Base-by-base conservation (phyloP, 306 rosid species). In the Vicia faba region DNA sequence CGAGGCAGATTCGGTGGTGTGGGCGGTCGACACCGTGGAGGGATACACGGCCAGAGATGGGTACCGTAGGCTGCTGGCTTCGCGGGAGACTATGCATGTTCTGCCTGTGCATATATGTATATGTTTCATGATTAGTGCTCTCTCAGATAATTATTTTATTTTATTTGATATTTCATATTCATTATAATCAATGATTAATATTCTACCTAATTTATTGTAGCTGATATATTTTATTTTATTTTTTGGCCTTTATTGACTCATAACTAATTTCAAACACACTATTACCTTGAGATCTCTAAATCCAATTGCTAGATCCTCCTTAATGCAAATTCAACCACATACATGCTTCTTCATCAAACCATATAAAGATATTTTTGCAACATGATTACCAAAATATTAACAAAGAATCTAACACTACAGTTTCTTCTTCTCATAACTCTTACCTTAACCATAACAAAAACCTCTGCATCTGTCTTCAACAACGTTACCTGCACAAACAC, bases 391-490 rank as follows among this genome's bases (percentile, higher is more conserved):
- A 13, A 18, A 20, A 0, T 18, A 49, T 1, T 10, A 13, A 5
- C 14, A n/a, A n/a, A 44, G 9, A 44, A 10, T 20, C 57, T 9
- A 19, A 20, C 13, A 20, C 12, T 49, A 8, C 4, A 16, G 19
- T 2, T 25, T 25, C 53, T 62, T 10, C 4, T 38, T 2, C 11
- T 33, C 4, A 18, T 1, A 11, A 39, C 9, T 59, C 56, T 80
- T 31, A 0, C 19, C 0, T 6, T 72, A 23, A 3, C 44, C 16
- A 43, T 63, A 7, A 70, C 58, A 18, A 13, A 48, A 71, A 66
- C 84, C 25, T 70, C 79, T 1, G 84, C 82, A 20, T 76, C 84
- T 0, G 74, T 81, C 0, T 81, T 81, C 82, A 72, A 81, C 70
- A 62, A 76, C 31, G 79, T 63, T 3, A 81, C 57, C 67, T 81